These are phyloP conservation scores for Licmophora abbreviata DNA, from an alignment of 108 stramenopile genomes.

Conservation along the genomic window DNA sequence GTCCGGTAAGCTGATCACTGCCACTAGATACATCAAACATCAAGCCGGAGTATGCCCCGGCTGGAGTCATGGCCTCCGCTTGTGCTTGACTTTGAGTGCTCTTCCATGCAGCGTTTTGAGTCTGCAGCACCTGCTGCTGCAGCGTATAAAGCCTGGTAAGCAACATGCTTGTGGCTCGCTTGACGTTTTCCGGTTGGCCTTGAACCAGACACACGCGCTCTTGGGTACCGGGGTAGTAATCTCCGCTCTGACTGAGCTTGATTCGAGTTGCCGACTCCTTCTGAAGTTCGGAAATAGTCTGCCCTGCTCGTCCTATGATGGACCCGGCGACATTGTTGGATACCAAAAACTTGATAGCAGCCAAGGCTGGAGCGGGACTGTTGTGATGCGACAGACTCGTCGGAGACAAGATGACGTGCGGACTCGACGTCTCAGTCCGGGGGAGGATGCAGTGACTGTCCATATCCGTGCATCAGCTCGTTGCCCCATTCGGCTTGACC, in stretches of 20 bases:
- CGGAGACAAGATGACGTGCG: background rate
- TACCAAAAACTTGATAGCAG: conserved; percentile 66
- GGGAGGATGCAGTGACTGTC: too few species aligned
- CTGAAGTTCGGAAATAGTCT: conserved; percentile 71
- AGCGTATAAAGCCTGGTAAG: conserved; percentile 44
- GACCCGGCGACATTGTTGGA: conserved; percentile 75
- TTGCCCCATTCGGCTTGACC: too few species aligned
- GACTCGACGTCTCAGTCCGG: too few species aligned
- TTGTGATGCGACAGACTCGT: conserved; percentile 1
- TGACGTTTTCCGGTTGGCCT: conserved; percentile 49
- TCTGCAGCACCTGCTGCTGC: conserved; percentile 45
- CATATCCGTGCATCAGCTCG: too few species aligned
- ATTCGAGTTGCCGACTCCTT: conserved; percentile 54
- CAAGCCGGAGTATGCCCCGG: conserved; percentile 1
- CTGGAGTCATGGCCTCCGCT: background rate
- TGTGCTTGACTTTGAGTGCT: conserved; percentile 8
- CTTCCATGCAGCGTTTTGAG: too few species aligned
- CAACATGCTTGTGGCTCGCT: conserved; percentile 45
- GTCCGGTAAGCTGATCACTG: background rate
- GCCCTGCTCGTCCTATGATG: conserved; percentile 74
- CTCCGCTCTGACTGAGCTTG: conserved; percentile 70
- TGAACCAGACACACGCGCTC: conserved; percentile 78
- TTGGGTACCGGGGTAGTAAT: conserved; percentile 69
- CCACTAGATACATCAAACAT: conserved; percentile 1
- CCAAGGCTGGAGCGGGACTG: conserved; percentile 9